Evolutionary conservation across 192 early-diverging fungal genomes (phyloP), one percentile per base, ranked within the genome.

Genomic region (Coemansia sp.): DNA sequence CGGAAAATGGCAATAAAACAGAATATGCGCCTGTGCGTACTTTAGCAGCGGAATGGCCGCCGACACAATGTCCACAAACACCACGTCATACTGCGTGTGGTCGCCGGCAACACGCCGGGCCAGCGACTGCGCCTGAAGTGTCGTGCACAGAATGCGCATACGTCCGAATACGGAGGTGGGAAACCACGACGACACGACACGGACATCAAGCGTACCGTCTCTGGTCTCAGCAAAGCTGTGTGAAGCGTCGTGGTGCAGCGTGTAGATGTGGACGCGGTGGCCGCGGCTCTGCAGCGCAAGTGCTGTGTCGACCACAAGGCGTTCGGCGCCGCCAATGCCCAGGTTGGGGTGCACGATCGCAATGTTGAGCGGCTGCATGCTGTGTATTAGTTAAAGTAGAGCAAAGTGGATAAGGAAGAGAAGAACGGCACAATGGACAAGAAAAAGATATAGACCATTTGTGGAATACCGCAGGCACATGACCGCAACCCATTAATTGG

Each of bases 1-100:
- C 0, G 96, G 96, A 65, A 94, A 96, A 60, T 98, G 96, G 70
- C 96, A 95, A 72, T 98, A 98, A 76, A 98, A 98, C 43, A 98
- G 76, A 10, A 96, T 87, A 76, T 91, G 76, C 17, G 87, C 81
- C 23, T 87, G 83, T 38, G 87, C 69, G 65, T 86, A 84, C 35
- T 79, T 82, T 43, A 96, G 73, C 12, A 96, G 48, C n/a, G 94
- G 94, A 22, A 95, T 86, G 12, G 87, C 86, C 6, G 90, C 88
- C 21, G 92, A 91, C 22, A 96, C 73, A 77, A 95, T 92, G 85
- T 98, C 96, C 5, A 93, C 89, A 59, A 98, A 83, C 10, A 92
- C 60, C 2, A 93, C 84, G 64, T 98, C 93, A 62, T 79, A 90
- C 10, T 87, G 73, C 8, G 73, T 65, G 6, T 59, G 47, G 49